phyloP scores from a whole-genome alignment of 352 stramenopile species.

The Pythium utonaiense region DNA sequence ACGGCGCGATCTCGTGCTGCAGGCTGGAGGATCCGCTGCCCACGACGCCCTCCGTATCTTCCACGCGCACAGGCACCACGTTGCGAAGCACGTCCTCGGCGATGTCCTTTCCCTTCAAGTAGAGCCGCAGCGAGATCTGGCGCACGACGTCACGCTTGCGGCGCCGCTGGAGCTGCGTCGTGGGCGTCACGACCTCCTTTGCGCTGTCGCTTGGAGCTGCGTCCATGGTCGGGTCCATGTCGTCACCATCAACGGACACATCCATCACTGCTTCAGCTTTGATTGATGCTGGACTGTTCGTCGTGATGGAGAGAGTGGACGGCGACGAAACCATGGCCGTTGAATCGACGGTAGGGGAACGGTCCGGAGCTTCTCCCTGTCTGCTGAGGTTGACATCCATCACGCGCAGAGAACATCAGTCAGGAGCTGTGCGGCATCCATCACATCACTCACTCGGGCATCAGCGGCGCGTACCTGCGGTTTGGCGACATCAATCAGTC shows the following conservation, averaged over 20 bases:
- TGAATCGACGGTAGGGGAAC: no score
- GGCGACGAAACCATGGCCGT: not conserved
- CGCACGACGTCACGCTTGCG: constrained; percentile 69
- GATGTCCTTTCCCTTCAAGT: constrained; percentile 65
- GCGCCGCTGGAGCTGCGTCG: constrained; percentile 22
- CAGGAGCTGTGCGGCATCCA: not conserved
- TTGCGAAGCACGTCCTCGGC: constrained; percentile 63
- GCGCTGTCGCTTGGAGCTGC: not conserved
- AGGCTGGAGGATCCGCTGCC: constrained; percentile 41
- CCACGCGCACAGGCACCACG: constrained; percentile 49
- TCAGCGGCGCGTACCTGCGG: not conserved
- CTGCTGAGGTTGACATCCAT: no score
- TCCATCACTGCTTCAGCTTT: constrained; percentile 2
- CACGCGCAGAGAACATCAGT: not conserved
- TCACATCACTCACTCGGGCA: not conserved
- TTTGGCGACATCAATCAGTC: not conserved
- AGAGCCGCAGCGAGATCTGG: constrained; percentile 75
- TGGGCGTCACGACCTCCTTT: constrained; percentile 21
- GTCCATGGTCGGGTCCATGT: constrained; percentile 1
- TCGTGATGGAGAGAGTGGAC: not conserved
- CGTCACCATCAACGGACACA: not conserved
- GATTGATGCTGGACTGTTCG: not conserved
- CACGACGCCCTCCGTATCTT: constrained; percentile 48
- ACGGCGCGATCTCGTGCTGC: constrained; percentile 60
- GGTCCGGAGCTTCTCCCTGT: not conserved